Evolutionary conservation across 805 yeast species (phyloP).

Genomic region (Wickerhamomyces ciferrii): DNA sequence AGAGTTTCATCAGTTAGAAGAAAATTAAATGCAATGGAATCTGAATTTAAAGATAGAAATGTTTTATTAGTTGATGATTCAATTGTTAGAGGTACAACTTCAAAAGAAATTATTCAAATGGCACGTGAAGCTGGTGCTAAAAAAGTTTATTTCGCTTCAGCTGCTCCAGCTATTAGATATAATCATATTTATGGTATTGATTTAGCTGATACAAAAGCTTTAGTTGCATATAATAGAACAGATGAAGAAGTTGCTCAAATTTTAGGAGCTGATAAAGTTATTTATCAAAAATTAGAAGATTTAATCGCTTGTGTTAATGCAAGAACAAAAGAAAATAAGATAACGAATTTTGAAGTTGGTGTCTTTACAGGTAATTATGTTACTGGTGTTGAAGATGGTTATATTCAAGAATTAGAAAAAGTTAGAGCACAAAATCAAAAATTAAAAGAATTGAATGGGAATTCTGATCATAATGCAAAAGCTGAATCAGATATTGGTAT

Average conservation of each 20-base stretch:
- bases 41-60: conserved; percentile 79
- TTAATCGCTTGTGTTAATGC: conserved; percentile 72
- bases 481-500: conserved; percentile 71
- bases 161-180: conserved; percentile 96
- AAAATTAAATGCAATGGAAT: conserved; percentile 92
- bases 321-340: conserved; percentile 24
- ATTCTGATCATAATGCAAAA: conserved; percentile 56
- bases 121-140: conserved; percentile 98
- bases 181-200: conserved; percentile 98
- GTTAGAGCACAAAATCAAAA: conserved; percentile 76
- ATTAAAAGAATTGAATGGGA: conserved; percentile 43
- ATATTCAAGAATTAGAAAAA: conserved; percentile 74
- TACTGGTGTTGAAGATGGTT: conserved; percentile 88
- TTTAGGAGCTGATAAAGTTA: conserved; percentile 87
- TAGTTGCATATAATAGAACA: conserved; percentile 79
- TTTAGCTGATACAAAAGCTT: conserved; percentile 89
- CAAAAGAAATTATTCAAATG: conserved; percentile 94
- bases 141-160: conserved; percentile 92
- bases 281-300: conserved; percentile 83
- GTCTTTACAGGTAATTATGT: conserved; percentile 93
- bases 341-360: conserved; percentile 84
- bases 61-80: conserved; percentile 95
- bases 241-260: conserved; percentile 71
- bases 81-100: conserved; percentile 96
- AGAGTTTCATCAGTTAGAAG: conserved; percentile 91